These are phyloP conservation scores for Ascochyta rabiei DNA, from an alignment of 2,329 filamentous ascomycete genomes.

Conservation along the genomic window DNA sequence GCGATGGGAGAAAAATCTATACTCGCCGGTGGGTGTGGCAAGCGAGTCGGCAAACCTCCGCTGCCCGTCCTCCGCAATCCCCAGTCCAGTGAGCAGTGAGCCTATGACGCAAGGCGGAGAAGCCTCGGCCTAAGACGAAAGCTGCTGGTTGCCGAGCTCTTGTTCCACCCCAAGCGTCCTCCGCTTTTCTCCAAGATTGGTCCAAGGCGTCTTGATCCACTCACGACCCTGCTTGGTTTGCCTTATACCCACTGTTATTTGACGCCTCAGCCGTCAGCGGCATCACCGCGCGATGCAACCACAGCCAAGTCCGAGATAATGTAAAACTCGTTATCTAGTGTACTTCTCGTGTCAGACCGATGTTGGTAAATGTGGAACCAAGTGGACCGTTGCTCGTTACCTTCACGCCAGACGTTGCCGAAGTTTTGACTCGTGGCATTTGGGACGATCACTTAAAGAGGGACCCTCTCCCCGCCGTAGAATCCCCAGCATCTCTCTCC, in stretches of 20 bases:
- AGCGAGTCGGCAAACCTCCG: conserved; percentile 9
- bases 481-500: conserved; percentile 30
- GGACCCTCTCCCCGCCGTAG: conserved; percentile 26
- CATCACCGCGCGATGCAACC: conserved; percentile 32
- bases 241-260: conserved; percentile 36
- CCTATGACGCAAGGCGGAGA: conserved; percentile 32
- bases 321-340: conserved; percentile 39
- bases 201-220: conserved; percentile 28
- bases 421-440: conserved; percentile 19
- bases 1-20: background rate
- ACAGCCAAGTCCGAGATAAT: conserved; percentile 37
- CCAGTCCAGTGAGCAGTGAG: conserved; percentile 6
- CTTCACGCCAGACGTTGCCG: conserved; percentile 21
- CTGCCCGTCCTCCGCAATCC: conserved; percentile 15
- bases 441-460: conserved; percentile 34
- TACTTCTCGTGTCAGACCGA: conserved; percentile 34
- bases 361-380: conserved; percentile 26
- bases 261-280: conserved; percentile 31
- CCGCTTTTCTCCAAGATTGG: conserved; percentile 33
- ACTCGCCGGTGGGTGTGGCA: conserved; percentile 4
- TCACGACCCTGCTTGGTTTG: conserved; percentile 31
- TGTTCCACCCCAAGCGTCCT: conserved; percentile 32
- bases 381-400: conserved; percentile 26
- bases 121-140: conserved; percentile 26
- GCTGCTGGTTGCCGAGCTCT: conserved; percentile 30